phyloP scores from a whole-genome alignment of 305 asterid genomes.

The Fraxinus greggii region DNA sequence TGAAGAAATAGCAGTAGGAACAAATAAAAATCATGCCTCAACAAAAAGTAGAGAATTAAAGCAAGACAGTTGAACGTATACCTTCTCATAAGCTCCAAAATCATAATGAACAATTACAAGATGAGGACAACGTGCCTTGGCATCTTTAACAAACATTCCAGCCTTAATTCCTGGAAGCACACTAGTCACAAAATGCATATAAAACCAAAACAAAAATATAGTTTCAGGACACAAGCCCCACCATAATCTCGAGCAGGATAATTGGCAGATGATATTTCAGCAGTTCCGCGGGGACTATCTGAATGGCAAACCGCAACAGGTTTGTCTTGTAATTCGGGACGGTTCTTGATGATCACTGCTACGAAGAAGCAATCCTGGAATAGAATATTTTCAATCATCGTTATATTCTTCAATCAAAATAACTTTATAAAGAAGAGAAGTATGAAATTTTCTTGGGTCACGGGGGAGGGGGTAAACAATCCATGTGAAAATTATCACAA shows the following conservation, averaged over 20 bases:
- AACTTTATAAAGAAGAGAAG: not conserved
- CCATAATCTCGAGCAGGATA: slow-evolving; percentile 93
- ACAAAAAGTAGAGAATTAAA: slow-evolving; percentile 8
- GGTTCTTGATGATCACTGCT: slow-evolving; percentile 76
- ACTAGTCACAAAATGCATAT: slow-evolving; percentile 25
- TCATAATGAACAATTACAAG: slow-evolving; percentile 85
- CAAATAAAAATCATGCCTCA: not conserved
- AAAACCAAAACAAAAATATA: not conserved
- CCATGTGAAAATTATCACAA: not conserved
- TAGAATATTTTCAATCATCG: slow-evolving; percentile 13
- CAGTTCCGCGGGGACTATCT: slow-evolving; percentile 84
- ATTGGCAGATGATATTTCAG: slow-evolving; percentile 96
- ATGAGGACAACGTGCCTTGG: slow-evolving; percentile 85
- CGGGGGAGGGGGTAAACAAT: not conserved
- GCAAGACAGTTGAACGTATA: slow-evolving; percentile 28
- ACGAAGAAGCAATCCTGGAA: slow-evolving; percentile 96
- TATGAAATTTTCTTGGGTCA: not conserved
- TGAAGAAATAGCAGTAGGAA: slow-evolving; percentile 12
- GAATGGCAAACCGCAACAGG: slow-evolving; percentile 99
- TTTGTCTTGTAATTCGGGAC: slow-evolving; percentile 64
- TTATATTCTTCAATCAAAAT: not conserved
- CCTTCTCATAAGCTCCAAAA: slow-evolving; percentile 96
- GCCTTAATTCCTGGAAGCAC: slow-evolving; percentile 75
- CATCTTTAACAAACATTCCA: slow-evolving; percentile 94
- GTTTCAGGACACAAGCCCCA: slow-evolving; percentile 35